A percentile compares a stretch with the other conserved stretches of the same genome.
phyloP scores from a whole-genome alignment of 2,329 filamentous ascomycete species.

The Thielaviopsis cerberus region DNA sequence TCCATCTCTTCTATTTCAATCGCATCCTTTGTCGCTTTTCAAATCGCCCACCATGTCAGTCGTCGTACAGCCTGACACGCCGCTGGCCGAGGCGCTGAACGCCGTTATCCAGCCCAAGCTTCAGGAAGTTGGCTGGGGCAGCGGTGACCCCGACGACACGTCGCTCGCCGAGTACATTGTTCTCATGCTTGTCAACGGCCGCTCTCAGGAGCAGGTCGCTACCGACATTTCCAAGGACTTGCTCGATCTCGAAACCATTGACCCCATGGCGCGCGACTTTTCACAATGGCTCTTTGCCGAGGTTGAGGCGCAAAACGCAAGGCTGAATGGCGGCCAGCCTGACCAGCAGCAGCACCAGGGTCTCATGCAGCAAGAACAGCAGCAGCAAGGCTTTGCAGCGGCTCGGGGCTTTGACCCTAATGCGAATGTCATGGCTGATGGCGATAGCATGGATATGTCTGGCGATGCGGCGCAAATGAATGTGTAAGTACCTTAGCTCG shows the following conservation, averaged over 20 bases:
- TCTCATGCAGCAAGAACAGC: background rate
- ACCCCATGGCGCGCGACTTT: slow-evolving; percentile 66
- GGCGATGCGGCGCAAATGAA: slow-evolving; percentile 26
- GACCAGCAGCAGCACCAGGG: background rate
- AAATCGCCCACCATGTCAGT: slow-evolving; percentile 46
- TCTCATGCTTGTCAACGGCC: slow-evolving; percentile 90
- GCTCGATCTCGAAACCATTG: slow-evolving; percentile 62
- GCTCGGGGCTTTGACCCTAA: background rate
- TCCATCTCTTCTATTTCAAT: background rate
- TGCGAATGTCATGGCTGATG: background rate
- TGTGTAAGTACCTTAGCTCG: slow-evolving; percentile 33
- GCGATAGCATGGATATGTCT: slow-evolving; percentile 10
- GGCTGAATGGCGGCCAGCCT: slow-evolving; percentile 31
- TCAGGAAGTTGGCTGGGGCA: slow-evolving; percentile 80
- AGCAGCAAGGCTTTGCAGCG: background rate
- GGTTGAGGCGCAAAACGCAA: slow-evolving; percentile 47
- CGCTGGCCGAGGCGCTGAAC: slow-evolving; percentile 68
- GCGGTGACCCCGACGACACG: slow-evolving; percentile 56
- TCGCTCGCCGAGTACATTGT: slow-evolving; percentile 91
- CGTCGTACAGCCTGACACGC: slow-evolving; percentile 59
- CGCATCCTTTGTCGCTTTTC: slow-evolving; percentile 8
- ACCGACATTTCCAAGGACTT: slow-evolving; percentile 76
- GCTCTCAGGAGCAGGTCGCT: slow-evolving; percentile 77
- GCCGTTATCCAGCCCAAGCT: slow-evolving; percentile 75
- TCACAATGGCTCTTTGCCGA: slow-evolving; percentile 87